Evolutionary conservation across 2,329 filamentous ascomycete genomes (phyloP).

Genomic region (Mariannaea sp.): DNA sequence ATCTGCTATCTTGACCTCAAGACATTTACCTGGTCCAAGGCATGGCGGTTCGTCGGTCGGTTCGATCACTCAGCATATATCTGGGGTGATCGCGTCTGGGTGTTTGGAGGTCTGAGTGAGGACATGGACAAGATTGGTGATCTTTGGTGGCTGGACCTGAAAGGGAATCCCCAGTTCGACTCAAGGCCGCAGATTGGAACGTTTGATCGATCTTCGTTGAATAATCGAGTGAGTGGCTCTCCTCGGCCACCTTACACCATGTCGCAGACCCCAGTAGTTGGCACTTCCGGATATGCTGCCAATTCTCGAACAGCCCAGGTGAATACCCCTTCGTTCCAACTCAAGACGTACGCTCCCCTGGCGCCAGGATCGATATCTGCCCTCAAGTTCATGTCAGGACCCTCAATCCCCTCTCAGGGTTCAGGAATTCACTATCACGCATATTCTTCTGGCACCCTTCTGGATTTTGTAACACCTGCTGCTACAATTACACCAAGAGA

Average conservation of each 20-base stretch:
- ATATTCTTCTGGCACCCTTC: slow-evolving; percentile 87
- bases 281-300: slow-evolving; percentile 67
- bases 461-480: slow-evolving; percentile 93
- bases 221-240: slow-evolving; percentile 52
- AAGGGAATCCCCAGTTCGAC: slow-evolving; percentile 85
- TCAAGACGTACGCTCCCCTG: slow-evolving; percentile 77
- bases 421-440: slow-evolving; percentile 95
- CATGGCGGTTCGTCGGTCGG: slow-evolving; percentile 92
- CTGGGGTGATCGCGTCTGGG: slow-evolving; percentile 90
- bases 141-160: slow-evolving; percentile 96
- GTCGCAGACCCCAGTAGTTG: slow-evolving; percentile 55
- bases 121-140: slow-evolving; percentile 98
- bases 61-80: slow-evolving; percentile 97
- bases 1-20: slow-evolving; percentile 96
- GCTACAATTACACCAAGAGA: slow-evolving; percentile 85
- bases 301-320: slow-evolving; percentile 71
- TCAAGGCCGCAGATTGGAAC: slow-evolving; percentile 63
- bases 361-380: slow-evolving; percentile 90
- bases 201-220: slow-evolving; percentile 52
- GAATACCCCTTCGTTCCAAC: slow-evolving; percentile 67
- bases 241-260: slow-evolving; percentile 59
- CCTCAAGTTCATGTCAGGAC: slow-evolving; percentile 81
- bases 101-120: slow-evolving; percentile 91
- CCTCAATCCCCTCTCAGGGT: slow-evolving; percentile 84
- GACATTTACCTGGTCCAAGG: slow-evolving; percentile 95